Evolutionary conservation across 129 eudicot species (phyloP), one percentile per base, ranked within the genome.

Genomic region (Kitagawia praeruptora): DNA sequence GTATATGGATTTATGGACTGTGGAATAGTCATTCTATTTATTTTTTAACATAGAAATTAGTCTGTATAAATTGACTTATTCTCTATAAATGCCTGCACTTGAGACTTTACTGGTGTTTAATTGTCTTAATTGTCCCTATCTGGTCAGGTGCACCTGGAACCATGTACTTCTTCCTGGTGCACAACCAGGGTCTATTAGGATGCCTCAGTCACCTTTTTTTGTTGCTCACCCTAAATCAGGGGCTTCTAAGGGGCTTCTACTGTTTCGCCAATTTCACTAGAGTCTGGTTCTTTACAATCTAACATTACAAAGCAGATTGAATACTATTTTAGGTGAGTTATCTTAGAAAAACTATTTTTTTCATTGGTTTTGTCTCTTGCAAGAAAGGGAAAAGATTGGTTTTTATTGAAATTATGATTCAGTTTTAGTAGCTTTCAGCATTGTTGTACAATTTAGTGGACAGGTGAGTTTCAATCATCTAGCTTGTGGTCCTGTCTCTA

Each of bases 311-410:
- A 84, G 88, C 98, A 95, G 86, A 90, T 95, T 86, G 97, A 95
- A 78, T 95, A 95, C 83, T 95, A 95, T 75, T 95, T 95, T 89
- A 89, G 98, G 98, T 94, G 81, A 78, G 81, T 86, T 37, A 21
- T 70, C 45, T 51, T 74, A 51, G 75, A 47, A 76, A 75, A 42
- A 71, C 76, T 51, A 28, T 4, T 46, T 69, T 79, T 37, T 21
- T 70, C 21, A 48, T 39, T 73, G 46, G 19, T 19, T 27, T 40
- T 21, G 13, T 10, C 53, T 42, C 53, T n/a, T 42, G 3, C 15
- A 73, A 23, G 75, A 16, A 70, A 70, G 75, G 75, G 3, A 18
- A 64, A 11, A 3, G 6, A 31, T 66, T 66, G 4, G 72, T 66
- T 66, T 66, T 66, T 58, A n/a, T 14, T 66, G 12, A 16, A 34